Evolutionary conservation across 1,284 basidiomycete genomes (phyloP).

Genomic region (Marasmius oreades): DNA sequence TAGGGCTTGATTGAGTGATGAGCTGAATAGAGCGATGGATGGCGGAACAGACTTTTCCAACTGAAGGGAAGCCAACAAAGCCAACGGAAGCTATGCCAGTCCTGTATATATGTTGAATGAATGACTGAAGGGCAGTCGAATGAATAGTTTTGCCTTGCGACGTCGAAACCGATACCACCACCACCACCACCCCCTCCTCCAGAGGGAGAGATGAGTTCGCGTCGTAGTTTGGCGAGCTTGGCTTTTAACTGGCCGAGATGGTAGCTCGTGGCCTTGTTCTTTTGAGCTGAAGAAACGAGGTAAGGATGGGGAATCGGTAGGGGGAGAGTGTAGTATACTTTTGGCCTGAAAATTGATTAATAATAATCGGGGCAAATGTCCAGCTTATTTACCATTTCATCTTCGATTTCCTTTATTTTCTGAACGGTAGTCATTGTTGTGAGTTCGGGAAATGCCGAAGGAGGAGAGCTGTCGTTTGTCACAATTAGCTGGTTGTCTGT

Average conservation of each 20-base stretch:
- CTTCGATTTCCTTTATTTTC: constrained; percentile 96
- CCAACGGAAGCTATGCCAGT: constrained; percentile 97
- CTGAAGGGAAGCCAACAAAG: constrained; percentile 88
- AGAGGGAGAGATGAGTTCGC: constrained; percentile 87
- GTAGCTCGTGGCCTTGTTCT: constrained; percentile 96
- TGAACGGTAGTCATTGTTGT: constrained; percentile 79
- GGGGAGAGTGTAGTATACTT: constrained; percentile 47
- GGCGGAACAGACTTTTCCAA: constrained; percentile 68
- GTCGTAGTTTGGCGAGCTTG: constrained; percentile 94
- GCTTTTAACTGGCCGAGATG: constrained; percentile 97
- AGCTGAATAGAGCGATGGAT: constrained; percentile 14
- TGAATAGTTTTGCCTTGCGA: constrained; percentile 52
- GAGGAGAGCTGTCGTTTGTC: background rate
- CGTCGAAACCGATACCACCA: constrained; percentile 90
- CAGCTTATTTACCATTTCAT: constrained; percentile 82
- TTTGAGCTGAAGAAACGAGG: constrained; percentile 64
- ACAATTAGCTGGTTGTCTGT: background rate
- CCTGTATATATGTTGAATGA: constrained; percentile 30
- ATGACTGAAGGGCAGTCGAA: constrained; percentile 5
- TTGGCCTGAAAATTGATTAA: constrained; percentile 50
- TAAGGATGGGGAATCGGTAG: too few species aligned
- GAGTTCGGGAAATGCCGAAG: constrained; percentile 33
- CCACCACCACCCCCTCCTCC: constrained; percentile 83
- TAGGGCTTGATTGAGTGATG: constrained; percentile 32
- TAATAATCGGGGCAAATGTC: too few species aligned